phyloP scores from a whole-genome alignment of 805 yeast species.

The Candida xyloterini region DNA sequence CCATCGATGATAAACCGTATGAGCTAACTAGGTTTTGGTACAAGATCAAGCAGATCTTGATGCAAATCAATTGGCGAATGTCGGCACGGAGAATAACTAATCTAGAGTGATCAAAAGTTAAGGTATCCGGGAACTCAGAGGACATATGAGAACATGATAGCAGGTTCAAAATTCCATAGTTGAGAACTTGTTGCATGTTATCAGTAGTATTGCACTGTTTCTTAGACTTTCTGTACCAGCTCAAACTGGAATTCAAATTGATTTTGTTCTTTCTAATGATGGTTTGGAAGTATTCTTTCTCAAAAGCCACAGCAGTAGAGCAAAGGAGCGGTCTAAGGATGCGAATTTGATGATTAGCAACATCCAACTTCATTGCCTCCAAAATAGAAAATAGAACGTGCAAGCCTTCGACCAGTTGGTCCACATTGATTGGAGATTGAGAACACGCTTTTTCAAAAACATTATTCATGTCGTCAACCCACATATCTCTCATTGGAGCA shows the following conservation, averaged over 20 bases:
- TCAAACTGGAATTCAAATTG: conserved; percentile 55
- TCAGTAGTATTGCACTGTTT: conserved; percentile 13
- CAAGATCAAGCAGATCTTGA: conserved; percentile 67
- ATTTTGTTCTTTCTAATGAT: conserved; percentile 54
- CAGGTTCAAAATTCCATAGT: conserved; percentile 56
- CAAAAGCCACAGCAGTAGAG: conserved; percentile 86
- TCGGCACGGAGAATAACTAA: conserved; percentile 77
- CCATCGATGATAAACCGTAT: conserved; percentile 32
- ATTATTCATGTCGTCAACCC: conserved; percentile 79
- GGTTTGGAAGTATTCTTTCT: conserved; percentile 72
- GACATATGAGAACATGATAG: conserved; percentile 79
- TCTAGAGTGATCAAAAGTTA: conserved; percentile 82
- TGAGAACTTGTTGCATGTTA: conserved; percentile 35
- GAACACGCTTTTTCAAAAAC: conserved; percentile 48
- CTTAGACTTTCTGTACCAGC: conserved; percentile 56
- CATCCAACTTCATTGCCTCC: conserved; percentile 93
- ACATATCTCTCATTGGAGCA: conserved; percentile 91
- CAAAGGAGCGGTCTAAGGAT: conserved; percentile 78
- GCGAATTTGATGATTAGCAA: conserved; percentile 91
- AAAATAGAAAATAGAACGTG: conserved; percentile 75
- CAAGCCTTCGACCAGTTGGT: conserved; percentile 68
- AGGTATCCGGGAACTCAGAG: conserved; percentile 75
- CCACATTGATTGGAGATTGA: conserved; percentile 22
- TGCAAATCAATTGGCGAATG: conserved; percentile 78
- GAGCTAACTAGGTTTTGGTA: conserved; percentile 61